Evolutionary conservation across 345 rosid genomes (phyloP).

Genomic region (Raphanus sativus): DNA sequence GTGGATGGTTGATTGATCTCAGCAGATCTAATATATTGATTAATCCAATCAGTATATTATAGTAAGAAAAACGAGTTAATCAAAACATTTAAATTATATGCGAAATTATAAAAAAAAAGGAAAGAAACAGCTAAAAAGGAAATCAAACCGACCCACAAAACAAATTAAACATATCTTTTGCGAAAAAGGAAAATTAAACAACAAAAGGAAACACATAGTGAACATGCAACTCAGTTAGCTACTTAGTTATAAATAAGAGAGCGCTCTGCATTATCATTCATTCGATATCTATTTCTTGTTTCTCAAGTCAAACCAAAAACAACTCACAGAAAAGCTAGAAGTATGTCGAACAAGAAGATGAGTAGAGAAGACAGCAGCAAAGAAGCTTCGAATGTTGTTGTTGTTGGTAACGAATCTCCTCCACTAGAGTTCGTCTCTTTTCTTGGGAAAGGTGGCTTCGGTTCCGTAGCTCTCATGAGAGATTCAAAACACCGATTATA

Average conservation of each 20-base stretch:
- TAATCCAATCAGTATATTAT: no score
- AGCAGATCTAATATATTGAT: no score
- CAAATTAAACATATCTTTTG: no score
- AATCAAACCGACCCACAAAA: no score
- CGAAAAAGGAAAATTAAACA: background rate
- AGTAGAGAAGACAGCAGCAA: background rate
- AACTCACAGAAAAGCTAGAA: background rate
- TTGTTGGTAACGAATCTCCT: background rate
- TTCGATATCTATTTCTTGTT: no score
- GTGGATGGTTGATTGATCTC: no score
- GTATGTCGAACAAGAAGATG: background rate
- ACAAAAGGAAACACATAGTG: background rate
- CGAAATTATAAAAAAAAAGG: no score
- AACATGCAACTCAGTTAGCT: background rate
- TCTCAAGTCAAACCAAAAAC: background rate
- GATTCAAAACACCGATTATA: background rate
- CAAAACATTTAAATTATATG: no score
- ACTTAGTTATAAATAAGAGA: background rate
- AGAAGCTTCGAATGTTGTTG: background rate
- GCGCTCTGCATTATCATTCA: background rate
- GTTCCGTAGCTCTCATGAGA: background rate
- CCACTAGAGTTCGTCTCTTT: background rate
- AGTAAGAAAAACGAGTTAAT: no score
- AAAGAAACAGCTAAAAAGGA: no score
- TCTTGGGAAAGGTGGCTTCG: constrained; percentile 17